Evolutionary conservation across 441 rosid genomes (phyloP).

Genomic region (Melastoma candidum): DNA sequence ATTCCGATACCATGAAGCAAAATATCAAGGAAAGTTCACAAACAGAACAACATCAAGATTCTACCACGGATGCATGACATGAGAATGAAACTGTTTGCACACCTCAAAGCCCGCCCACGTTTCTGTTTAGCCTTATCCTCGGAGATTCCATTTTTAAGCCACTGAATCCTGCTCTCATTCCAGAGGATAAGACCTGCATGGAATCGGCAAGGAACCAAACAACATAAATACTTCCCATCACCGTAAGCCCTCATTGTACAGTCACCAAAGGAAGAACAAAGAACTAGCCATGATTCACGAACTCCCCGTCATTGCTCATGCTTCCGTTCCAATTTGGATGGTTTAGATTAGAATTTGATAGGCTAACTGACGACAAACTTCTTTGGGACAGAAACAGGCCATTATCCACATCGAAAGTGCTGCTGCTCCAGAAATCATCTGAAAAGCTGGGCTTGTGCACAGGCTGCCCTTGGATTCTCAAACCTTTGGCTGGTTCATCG

Average conservation of each 20-base stretch:
- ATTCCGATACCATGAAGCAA: too few relatives aligned
- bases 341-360: conserved; percentile 27
- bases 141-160: conserved; percentile 26
- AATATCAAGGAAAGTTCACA: too few relatives aligned
- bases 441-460: conserved; percentile 35
- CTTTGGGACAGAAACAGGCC: conserved; percentile 28
- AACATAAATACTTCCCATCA: not conserved
- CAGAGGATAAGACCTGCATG: conserved; percentile 29
- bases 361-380: conserved; percentile 36
- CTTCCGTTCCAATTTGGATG: conserved; percentile 19
- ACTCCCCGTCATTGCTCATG: conserved; percentile 28
- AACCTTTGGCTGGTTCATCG: conserved; percentile 46
- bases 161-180: conserved; percentile 34
- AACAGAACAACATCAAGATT: too few relatives aligned
- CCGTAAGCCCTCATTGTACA: not conserved
- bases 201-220: not conserved
- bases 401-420: conserved; percentile 42
- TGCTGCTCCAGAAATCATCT: conserved; percentile 47
- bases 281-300: conserved; percentile 47
- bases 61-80: too few relatives aligned
- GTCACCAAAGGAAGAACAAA: not conserved
- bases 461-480: conserved; percentile 44
- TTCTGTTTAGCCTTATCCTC: conserved; percentile 16
- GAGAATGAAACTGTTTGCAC: not conserved
- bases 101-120: conserved; percentile 25